Base-by-base conservation (phyloP, 352 stramenopile genomes). In the Phytophthora pluvialis region DNA sequence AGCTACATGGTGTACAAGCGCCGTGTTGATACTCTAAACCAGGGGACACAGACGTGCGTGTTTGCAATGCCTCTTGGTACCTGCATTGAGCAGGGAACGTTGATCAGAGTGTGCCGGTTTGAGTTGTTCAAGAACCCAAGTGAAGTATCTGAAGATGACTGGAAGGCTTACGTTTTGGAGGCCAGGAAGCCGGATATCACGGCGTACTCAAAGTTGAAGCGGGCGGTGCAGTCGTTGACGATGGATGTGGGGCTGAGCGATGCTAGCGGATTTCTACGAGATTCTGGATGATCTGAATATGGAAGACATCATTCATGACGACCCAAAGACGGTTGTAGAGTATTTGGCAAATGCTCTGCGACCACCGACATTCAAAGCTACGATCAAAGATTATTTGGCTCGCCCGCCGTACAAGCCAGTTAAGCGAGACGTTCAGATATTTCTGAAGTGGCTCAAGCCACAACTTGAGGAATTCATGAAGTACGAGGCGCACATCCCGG, bases 51-150 rank as follows among this genome's bases (percentile, higher is more conserved):
- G 16, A 26, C 25, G 2, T 51, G 62, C 28, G 40, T 68, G 13
- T 68, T 68, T 58, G 38, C 45, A 4, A 67, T 67, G 49, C 42
- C 42, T 6, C 15, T 60, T 4, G 52, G 59, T 31, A 49, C 48
- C 11, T 67, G 59, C 28, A 60, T 67, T 6, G 48, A 60, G 26
- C 35, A 67, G 36, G 44, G 49, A 1, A 55, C 49, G 0, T 39
- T 55, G 49, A 42, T 67, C 10, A 18, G 42, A 16, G 50, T 58
- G 40, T 53, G 47, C 33, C 47, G 47, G 8, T 67, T 67, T 25
- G 47, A 60, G 25, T 10, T 60, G 3, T 60, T 67, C 29, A 60
- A 60, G 26, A 25, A 53, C 6, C 42, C 54, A 25, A 40, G 40
- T 6, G 12, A 54, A 15, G 59, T 67, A 1, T 46, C 47, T 5